Conservation (phyloP, 345 rosid species). For the Acer negundo region DNA sequence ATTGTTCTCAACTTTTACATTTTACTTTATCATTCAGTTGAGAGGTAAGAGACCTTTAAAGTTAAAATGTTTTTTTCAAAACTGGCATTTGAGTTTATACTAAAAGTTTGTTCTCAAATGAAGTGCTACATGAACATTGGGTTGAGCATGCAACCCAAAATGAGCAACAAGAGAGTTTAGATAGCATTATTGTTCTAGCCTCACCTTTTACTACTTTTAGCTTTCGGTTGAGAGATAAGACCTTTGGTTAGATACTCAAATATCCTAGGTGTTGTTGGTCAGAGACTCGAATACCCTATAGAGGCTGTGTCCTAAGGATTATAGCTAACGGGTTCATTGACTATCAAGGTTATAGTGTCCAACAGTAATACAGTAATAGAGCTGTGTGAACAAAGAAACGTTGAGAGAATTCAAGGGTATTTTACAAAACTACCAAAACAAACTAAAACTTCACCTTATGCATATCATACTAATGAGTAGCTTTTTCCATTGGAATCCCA, state of each 20-base stretch:
- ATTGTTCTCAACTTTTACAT: not conserved
- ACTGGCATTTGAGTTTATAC: no score
- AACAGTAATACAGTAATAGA: no score
- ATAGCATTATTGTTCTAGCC: slow-evolving; percentile 2
- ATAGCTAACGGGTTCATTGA: not conserved
- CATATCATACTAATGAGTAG: not conserved
- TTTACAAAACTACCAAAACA: no score
- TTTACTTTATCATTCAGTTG: no score
- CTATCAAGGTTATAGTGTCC: not conserved
- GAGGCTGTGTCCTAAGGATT: not conserved
- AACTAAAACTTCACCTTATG: no score
- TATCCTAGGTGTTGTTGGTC: not conserved
- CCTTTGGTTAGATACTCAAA: no score
- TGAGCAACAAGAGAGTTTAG: not conserved
- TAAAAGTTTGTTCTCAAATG: not conserved
- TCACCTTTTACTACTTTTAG: not conserved
- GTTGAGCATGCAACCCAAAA: not conserved
- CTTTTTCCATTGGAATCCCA: not conserved
- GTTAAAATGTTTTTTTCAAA: no score
- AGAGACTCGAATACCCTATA: not conserved
- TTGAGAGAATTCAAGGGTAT: not conserved
- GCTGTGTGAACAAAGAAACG: not conserved
- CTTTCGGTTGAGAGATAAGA: not conserved
- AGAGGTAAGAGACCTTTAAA: not conserved
- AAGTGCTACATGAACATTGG: not conserved